phyloP scores from a whole-genome alignment of 257 asterid species.

The Asclepias syriaca region DNA sequence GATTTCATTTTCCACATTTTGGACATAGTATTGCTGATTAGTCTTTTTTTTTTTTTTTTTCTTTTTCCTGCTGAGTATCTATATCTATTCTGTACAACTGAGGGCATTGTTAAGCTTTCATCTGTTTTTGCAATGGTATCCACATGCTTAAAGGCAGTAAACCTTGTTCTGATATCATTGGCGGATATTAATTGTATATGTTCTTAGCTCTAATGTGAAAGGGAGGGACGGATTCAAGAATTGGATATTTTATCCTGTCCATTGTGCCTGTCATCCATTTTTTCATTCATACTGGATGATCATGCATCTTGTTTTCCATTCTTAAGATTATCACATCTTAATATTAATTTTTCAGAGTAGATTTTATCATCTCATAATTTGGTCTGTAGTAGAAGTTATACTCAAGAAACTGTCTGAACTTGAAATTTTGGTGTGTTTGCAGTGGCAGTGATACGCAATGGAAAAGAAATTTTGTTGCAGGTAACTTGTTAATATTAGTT shows the following conservation, averaged over 20 bases:
- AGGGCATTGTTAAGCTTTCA: not conserved
- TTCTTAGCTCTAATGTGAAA: not conserved
- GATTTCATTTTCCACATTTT: not conserved
- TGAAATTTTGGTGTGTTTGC: slow-evolving; percentile 25
- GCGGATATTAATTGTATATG: not conserved
- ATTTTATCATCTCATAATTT: not conserved
- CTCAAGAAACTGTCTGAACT: slow-evolving; percentile 12
- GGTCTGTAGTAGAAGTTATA: not conserved
- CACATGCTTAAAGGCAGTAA: not conserved
- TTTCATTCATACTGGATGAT: not conserved
- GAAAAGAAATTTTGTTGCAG: slow-evolving; percentile 81
- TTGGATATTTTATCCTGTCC: not conserved
- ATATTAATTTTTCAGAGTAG: not conserved
- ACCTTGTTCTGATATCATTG: not conserved
- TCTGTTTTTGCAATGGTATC: not conserved
- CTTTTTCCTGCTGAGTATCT: not conserved
- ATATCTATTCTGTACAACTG: not conserved
- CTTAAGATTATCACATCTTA: not conserved
- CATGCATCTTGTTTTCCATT: not conserved
- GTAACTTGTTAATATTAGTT: slow-evolving; percentile 28
- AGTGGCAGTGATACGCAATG: slow-evolving; percentile 67
- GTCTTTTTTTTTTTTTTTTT: not conserved
- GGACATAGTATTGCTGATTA: not conserved
- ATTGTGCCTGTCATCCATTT: not conserved
- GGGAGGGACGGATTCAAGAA: not conserved